phyloP scores from a whole-genome alignment of 441 rosid species.

The Populus hybrid region DNA sequence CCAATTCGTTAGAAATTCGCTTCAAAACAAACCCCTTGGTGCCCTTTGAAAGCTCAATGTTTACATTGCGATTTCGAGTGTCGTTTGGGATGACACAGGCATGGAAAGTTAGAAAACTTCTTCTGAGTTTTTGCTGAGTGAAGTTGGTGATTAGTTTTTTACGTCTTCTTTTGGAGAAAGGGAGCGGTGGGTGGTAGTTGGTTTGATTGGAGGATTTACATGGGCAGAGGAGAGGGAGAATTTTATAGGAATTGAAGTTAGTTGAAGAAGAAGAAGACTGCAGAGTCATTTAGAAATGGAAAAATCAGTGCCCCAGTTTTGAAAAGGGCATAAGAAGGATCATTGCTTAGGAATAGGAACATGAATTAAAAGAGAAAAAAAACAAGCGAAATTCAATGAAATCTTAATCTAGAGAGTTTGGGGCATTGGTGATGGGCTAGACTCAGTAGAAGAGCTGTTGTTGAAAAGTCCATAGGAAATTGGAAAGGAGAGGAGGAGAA shows the following conservation, averaged over 20 bases:
- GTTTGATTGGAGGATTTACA: constrained; percentile 22
- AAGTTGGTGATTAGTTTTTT: constrained; percentile 12
- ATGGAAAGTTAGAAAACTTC: constrained; percentile 29
- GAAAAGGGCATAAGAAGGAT: constrained; percentile 13
- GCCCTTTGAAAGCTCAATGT: constrained; percentile 25
- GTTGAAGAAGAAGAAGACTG: constrained; percentile 51
- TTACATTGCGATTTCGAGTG: constrained; percentile 15
- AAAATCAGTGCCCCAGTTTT: constrained; percentile 22
- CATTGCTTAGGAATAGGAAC: constrained; percentile 9
- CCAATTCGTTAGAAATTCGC: constrained; percentile 51
- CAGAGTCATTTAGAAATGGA: constrained; percentile 44
- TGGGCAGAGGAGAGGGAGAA: constrained; percentile 38
- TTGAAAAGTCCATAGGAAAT: constrained; percentile 13
- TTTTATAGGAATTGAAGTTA: constrained; percentile 23
- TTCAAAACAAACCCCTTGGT: constrained; percentile 38
- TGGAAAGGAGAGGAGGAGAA: background rate
- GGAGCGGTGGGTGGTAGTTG: constrained; percentile 17
- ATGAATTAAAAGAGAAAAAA: background rate
- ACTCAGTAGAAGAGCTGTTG: constrained; percentile 11
- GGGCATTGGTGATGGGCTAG: constrained; percentile 1
- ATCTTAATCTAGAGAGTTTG: constrained; percentile 17
- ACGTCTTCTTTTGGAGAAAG: constrained; percentile 27
- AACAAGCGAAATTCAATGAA: background rate
- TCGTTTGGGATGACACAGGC: constrained; percentile 35
- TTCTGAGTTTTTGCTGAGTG: background rate